Percentiles rank a stretch among this genome's conserved stretches.
These are phyloP conservation scores for Daldinia decipiens DNA, from an alignment of 495 filamentous ascomycete species.

Conservation along the genomic window DNA sequence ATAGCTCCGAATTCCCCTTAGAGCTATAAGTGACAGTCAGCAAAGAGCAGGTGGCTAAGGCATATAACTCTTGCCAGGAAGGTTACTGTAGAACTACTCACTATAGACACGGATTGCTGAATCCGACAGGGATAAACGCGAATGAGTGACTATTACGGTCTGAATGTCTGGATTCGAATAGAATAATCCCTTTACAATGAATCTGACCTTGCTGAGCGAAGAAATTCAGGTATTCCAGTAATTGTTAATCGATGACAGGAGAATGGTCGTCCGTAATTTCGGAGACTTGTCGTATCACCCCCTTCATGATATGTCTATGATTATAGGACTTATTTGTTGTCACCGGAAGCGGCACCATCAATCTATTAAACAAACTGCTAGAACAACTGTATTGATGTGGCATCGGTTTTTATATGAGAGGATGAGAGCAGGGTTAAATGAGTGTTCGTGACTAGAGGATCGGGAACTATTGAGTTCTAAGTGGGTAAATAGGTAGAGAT, in stretches of 20 bases:
- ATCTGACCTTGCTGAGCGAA: conserved; percentile 6
- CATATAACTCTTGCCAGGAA: conserved; percentile 18
- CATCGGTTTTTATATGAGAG: not conserved
- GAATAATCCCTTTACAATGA: conserved; percentile 6
- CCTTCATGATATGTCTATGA: conserved; percentile 22
- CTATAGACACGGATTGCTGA: conserved; percentile 12
- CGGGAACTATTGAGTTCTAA: conserved; percentile 8
- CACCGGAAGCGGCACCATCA: not conserved
- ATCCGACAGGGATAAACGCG: conserved; percentile 12
- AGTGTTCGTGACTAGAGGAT: not conserved
- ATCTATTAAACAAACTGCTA: not conserved
- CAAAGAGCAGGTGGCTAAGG: conserved; percentile 1
- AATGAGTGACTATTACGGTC: not conserved
- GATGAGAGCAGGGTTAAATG: no score
- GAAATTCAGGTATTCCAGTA: conserved; percentile 8
- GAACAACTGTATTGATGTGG: not conserved
- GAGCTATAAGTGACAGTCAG: conserved; percentile 8
- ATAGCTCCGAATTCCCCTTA: not conserved
- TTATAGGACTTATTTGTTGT: not conserved
- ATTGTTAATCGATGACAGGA: conserved; percentile 16
- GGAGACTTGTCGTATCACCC: conserved; percentile 4
- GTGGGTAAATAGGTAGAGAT: not conserved
- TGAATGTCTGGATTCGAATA: not conserved
- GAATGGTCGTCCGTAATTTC: conserved; percentile 17
- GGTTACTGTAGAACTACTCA: conserved; percentile 11